Percentiles rank a stretch among this genome's conserved stretches.
phyloP scores from a whole-genome alignment of 257 asterid genomes.

The Solanum paucissectum region DNA sequence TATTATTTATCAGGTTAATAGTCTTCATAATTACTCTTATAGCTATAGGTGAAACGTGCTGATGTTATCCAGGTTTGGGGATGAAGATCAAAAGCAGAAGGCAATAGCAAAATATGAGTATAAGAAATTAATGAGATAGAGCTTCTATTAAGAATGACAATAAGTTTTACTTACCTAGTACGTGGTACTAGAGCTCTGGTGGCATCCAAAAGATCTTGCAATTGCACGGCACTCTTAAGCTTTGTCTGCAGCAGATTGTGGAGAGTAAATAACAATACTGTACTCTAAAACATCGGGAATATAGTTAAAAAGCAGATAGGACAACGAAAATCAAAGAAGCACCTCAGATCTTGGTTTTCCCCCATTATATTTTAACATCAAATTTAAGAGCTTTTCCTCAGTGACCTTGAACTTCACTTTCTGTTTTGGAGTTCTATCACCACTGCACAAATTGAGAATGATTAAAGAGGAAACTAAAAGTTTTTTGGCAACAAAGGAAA shows the following conservation, averaged over 20 bases:
- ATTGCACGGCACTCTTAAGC: slow-evolving; percentile 86
- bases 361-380: slow-evolving; percentile 92
- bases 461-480: background rate
- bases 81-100: background rate
- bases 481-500: background rate
- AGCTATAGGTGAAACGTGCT: background rate
- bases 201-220: slow-evolving; percentile 98
- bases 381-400: slow-evolving; percentile 84
- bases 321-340: slow-evolving; percentile 7
- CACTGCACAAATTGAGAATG: slow-evolving; percentile 35
- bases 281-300: background rate
- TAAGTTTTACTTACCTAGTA: slow-evolving; percentile 27
- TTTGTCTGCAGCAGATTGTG: slow-evolving; percentile 54
- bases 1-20: background rate
- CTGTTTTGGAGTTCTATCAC: slow-evolving; percentile 99
- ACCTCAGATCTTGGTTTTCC: slow-evolving; percentile 96
- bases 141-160: background rate
- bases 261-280: background rate
- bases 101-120: background rate
- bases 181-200: slow-evolving; percentile 91
- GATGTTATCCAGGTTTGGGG: background rate
- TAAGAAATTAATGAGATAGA: background rate
- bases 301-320: background rate
- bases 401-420: slow-evolving; percentile 95
- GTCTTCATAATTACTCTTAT: background rate